Base-by-base conservation (phyloP, 768 basidiomycete genomes). In the Boletus rubroflammeus region DNA sequence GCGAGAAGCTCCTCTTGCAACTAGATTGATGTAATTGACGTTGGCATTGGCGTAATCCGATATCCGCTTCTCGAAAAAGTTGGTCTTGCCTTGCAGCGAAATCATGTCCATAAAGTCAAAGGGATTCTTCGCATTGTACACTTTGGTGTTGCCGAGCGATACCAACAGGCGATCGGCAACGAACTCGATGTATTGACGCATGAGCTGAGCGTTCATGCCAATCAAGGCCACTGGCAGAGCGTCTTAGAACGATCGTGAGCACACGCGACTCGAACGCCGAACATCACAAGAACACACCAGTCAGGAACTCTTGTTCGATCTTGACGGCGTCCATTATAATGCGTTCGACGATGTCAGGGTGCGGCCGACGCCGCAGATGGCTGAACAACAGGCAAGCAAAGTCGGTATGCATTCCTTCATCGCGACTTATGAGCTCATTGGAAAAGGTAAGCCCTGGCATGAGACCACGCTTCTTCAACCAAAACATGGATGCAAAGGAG, bases 41-140 rank as follows among this genome's bases (percentile, higher is more conserved):
- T 79, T 73, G 15, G 86, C 86, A 62, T 80, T 86, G 28, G 81
- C 75, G 61, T 89, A 88, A 23, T 90, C 88, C 8, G 90, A 92
- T 10, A 92, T 93, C 3, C 93, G 81, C 72, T 93, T 93, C 74
- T 96, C 93, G 68, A 94, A 95, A 72, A 96, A 95, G 74, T 96
- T 93, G 45, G 93, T 90, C 78, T 97, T 98, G 55, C 93, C 94
- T 71, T 93, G 88, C 10, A 95, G 76, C 38, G 92, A 95, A 47
- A 93, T 94, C 81, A 93, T 82, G 65, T 94, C 91, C 90, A 93
- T 93, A 66, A 93, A 93, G 71, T 93, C 88, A 69, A 90, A 88
- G 9, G 94, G 94, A 67, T 96, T 96, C 38, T 78, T 70, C 2
- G 76, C 70, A 61, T 83, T 75, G 76, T 91, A 97, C 50, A 80